A percentile compares a stretch with the other conserved stretches of the same genome.
Conservation (phyloP, 2,329 filamentous ascomycete genomes). For the Tolypocladium ophioglossoides region DNA sequence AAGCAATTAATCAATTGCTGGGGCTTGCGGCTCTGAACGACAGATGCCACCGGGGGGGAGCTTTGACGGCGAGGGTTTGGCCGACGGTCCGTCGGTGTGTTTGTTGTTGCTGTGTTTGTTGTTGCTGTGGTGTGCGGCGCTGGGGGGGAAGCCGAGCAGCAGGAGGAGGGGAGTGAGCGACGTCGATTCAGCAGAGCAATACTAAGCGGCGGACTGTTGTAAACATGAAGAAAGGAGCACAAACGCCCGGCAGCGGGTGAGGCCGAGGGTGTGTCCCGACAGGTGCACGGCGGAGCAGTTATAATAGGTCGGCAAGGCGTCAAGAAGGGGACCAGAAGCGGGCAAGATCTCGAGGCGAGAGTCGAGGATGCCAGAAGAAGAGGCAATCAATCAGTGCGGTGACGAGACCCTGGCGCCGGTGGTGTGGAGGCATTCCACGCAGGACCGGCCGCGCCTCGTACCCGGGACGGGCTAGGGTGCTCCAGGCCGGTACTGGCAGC, state of each 20-base stretch:
- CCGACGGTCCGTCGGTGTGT: background rate
- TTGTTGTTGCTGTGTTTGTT: too few relatives aligned
- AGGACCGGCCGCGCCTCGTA: background rate
- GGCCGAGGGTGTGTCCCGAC: background rate
- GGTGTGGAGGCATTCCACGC: background rate
- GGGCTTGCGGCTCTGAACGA: background rate
- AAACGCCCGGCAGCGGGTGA: background rate
- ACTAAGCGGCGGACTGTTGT: background rate
- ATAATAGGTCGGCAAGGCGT: background rate
- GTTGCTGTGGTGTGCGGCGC: background rate
- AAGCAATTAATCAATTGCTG: background rate
- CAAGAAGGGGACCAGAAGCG: background rate
- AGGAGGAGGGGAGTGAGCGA: background rate
- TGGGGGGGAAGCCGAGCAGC: background rate
- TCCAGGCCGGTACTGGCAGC: background rate
- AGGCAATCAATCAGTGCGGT: background rate
- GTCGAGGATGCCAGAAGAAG: background rate
- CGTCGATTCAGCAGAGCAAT: background rate
- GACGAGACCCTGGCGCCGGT: background rate
- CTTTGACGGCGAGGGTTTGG: background rate
- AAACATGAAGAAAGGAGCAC: background rate
- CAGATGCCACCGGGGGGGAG: background rate
- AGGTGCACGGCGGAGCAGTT: background rate
- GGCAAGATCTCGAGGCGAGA: background rate
- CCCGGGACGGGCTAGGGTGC: background rate